These are phyloP conservation scores for Camelina neglecta DNA, from an alignment of 345 rosid genomes.

Conservation along the genomic window DNA sequence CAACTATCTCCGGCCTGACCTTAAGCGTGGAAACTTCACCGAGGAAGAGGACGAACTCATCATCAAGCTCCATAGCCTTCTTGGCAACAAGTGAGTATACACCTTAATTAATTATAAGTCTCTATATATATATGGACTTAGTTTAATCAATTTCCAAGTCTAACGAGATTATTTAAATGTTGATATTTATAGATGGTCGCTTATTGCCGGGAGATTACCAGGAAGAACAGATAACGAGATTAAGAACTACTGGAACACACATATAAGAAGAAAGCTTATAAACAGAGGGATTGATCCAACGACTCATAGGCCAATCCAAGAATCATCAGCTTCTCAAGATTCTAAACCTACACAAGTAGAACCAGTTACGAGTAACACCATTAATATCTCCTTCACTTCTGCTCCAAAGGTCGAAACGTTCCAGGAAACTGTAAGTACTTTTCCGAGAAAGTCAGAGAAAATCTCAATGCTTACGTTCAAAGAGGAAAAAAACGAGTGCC, in stretches of 20 bases:
- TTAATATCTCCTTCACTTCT: slow-evolving; percentile 43
- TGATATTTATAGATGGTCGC: slow-evolving; percentile 72
- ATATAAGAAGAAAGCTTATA: slow-evolving; percentile 78
- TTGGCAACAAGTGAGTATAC: slow-evolving; percentile 61
- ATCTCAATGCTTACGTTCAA: slow-evolving; percentile 46
- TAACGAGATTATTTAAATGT: neutral
- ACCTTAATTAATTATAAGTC: neutral
- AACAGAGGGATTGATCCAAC: slow-evolving; percentile 85
- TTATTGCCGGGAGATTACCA: slow-evolving; percentile 81
- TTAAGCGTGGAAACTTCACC: slow-evolving; percentile 70
- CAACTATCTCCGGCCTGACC: slow-evolving; percentile 70
- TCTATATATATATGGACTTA: neutral
- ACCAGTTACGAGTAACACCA: slow-evolving; percentile 33
- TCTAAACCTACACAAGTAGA: slow-evolving; percentile 41
- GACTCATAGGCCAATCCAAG: slow-evolving; percentile 69
- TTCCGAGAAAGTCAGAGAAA: slow-evolving; percentile 30
- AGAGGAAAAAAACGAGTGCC: slow-evolving; percentile 46
- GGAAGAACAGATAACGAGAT: slow-evolving; percentile 93
- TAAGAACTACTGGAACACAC: slow-evolving; percentile 92
- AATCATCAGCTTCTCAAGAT: slow-evolving; percentile 48
- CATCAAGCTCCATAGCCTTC: slow-evolving; percentile 70
- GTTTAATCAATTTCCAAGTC: neutral
- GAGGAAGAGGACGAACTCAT: slow-evolving; percentile 72
- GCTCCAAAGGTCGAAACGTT: slow-evolving; percentile 29
- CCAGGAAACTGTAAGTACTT: slow-evolving; percentile 13